Evolutionary conservation across 805 yeast genomes (phyloP).

Genomic region (Starmerella bombicola): DNA sequence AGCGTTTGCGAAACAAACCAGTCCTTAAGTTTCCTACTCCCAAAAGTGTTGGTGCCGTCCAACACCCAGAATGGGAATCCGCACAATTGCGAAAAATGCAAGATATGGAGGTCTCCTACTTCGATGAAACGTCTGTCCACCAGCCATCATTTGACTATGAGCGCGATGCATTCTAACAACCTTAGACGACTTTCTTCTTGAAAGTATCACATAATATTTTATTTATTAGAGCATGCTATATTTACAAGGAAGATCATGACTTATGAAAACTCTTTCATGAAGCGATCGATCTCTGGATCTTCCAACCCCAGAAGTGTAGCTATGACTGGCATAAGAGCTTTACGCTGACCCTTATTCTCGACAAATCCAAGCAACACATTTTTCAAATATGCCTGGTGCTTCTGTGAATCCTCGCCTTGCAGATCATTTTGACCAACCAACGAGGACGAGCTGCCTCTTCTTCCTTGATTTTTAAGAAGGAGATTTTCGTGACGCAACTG

Average conservation of each 20-base stretch:
- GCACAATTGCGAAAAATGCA: conserved; percentile 1
- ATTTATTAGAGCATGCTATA: too few relatives aligned
- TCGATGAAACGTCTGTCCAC: conserved; percentile 1
- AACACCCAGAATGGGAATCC: conserved; percentile 5
- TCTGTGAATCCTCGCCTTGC: conserved; percentile 21
- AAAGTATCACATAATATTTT: too few relatives aligned
- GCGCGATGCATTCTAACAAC: conserved; percentile 11
- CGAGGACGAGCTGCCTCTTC: conserved; percentile 2
- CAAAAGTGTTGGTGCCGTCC: neutral
- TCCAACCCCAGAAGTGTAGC: conserved; percentile 58
- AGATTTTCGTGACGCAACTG: conserved; percentile 23
- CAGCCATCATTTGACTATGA: conserved; percentile 6
- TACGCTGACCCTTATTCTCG: conserved; percentile 86
- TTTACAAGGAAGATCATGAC: too few relatives aligned
- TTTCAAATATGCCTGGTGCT: conserved; percentile 64
- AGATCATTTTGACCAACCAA: conserved; percentile 1
- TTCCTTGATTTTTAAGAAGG: conserved; percentile 7
- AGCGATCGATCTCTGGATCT: conserved; percentile 58
- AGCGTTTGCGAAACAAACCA: neutral
- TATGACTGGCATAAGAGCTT: conserved; percentile 71
- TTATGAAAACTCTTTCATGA: conserved; percentile 37
- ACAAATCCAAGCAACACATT: conserved; percentile 85
- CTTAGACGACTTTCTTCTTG: too few relatives aligned
- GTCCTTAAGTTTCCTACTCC: neutral
- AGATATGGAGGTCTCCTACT: conserved; percentile 6